phyloP scores from a whole-genome alignment of 495 filamentous ascomycete species.

The Penicillium angulare region DNA sequence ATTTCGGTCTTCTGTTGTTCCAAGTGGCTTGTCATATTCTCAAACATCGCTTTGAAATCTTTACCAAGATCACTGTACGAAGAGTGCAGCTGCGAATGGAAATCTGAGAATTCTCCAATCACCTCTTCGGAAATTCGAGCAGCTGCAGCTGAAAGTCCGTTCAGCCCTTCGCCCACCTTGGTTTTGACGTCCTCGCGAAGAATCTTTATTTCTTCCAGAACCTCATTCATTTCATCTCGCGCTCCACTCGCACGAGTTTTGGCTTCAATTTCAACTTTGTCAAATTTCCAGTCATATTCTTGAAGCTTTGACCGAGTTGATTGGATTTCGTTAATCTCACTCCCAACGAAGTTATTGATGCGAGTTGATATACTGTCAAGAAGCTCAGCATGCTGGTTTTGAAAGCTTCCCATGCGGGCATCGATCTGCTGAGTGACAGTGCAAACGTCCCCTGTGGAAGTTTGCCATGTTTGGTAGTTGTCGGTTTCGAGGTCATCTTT shows the following conservation, averaged over 20 bases:
- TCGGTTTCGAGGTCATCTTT: constrained; percentile 75
- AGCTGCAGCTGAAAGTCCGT: constrained; percentile 79
- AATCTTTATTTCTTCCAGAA: constrained; percentile 87
- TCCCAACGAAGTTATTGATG: constrained; percentile 69
- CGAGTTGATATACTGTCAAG: constrained; percentile 63
- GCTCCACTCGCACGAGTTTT: constrained; percentile 65
- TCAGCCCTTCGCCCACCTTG: constrained; percentile 80
- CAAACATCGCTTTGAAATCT: constrained; percentile 84
- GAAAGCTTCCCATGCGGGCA: constrained; percentile 64
- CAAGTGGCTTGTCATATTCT: constrained; percentile 69
- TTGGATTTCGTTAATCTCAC: constrained; percentile 66
- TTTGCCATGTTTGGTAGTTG: constrained; percentile 76
- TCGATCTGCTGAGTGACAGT: constrained; percentile 77
- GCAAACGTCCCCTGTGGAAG: constrained; percentile 70
- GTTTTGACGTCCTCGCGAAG: constrained; percentile 83
- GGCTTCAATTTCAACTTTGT: constrained; percentile 62
- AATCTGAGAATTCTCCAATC: constrained; percentile 77
- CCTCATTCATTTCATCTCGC: constrained; percentile 83
- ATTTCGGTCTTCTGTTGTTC: constrained; percentile 77
- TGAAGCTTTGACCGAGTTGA: constrained; percentile 66
- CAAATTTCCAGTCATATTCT: constrained; percentile 62
- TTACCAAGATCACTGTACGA: constrained; percentile 89
- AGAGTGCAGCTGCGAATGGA: constrained; percentile 77
- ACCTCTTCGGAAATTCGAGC: constrained; percentile 87
- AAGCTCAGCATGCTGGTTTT: constrained; percentile 64